Evolutionary conservation across 2,329 filamentous ascomycete species (phyloP), one percentile per base, ranked within the genome.

Genomic region (Pseudogymnoascus sp.): DNA sequence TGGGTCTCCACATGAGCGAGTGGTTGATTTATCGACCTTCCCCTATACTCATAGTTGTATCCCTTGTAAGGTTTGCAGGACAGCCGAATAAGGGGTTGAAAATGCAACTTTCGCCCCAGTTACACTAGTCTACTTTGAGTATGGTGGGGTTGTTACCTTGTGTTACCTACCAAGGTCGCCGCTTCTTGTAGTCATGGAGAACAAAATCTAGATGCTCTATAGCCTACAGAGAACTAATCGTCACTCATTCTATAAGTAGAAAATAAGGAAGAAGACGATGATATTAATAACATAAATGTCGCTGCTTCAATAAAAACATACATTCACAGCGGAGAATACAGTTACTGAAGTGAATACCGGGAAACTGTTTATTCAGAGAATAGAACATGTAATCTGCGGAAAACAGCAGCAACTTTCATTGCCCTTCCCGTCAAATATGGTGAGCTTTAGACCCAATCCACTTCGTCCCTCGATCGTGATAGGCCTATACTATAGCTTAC

Each of bases 1-100:
- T 30, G 9, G 25, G 45, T 55, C 45, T 55, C 45, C 45, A 55
- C 45, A 55, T 55, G 45, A 33, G 45, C 45, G 45, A 55, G 25
- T 16, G 45, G 6, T 16, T 55, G 45, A 12, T 19, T 19, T 55
- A 55, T 55, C 9, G n/a, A 12, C 14, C 25, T 16, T 30, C 25
- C 25, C n/a, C 45, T 16, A 19, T 7, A 11, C 45, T 55, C 45
- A 55, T 55, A 55, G n/a, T 19, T 49, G 42, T 28, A 28, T 49
- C 12, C 45, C 45, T 30, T 55, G 30, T 14, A 30, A 14, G 45
- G 11, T 55, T 33, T 33, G 4, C n/a, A 55, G n/a, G 25, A 7
- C n/a, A 5, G n/a, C 4, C 33, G 25, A 55, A 55, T 55, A 55
- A 33, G 45, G 45, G 45, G 45, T 33, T 11, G 45, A 30, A 55